phyloP scores from a whole-genome alignment of 2,329 filamentous ascomycete genomes.

The Exophiala mesophila region DNA sequence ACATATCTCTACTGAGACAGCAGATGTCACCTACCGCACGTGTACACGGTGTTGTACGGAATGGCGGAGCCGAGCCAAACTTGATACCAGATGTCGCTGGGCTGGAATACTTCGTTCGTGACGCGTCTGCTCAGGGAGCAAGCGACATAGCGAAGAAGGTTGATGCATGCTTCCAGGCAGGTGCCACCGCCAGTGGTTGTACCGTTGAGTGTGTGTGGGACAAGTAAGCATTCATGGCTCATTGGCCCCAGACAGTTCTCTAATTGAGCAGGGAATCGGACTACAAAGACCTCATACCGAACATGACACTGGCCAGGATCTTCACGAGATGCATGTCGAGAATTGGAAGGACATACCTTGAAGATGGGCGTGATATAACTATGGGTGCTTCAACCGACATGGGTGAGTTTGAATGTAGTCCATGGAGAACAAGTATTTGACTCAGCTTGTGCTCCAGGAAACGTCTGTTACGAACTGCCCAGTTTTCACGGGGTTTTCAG shows the following conservation, averaged over 20 bases:
- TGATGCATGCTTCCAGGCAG: conserved; percentile 34
- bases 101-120: conserved; percentile 44
- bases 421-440: too few relatives aligned
- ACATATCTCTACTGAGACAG: conserved; percentile 51
- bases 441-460: conserved; percentile 22
- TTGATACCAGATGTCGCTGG: conserved; percentile 51
- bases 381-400: conserved; percentile 46
- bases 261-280: conserved; percentile 9
- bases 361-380: conserved; percentile 34
- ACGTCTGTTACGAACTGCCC: conserved; percentile 46
- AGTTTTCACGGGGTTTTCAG: conserved; percentile 47
- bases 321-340: conserved; percentile 44
- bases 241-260: too few relatives aligned
- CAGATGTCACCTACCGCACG: conserved; percentile 51
- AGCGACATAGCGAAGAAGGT: conserved; percentile 29
- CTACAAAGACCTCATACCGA: conserved; percentile 46
- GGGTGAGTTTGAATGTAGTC: too few relatives aligned
- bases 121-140: conserved; percentile 40
- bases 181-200: conserved; percentile 35
- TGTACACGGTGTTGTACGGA: conserved; percentile 51
- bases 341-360: conserved; percentile 36
- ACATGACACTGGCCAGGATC: conserved; percentile 40
- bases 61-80: conserved; percentile 52
- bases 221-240: conserved; percentile 5
- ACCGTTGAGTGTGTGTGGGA: conserved; percentile 29